Evolutionary conservation across 371 early-diverging fungal genomes (phyloP), one percentile per base, ranked within the genome.

Genomic region (Mortierella sp.): DNA sequence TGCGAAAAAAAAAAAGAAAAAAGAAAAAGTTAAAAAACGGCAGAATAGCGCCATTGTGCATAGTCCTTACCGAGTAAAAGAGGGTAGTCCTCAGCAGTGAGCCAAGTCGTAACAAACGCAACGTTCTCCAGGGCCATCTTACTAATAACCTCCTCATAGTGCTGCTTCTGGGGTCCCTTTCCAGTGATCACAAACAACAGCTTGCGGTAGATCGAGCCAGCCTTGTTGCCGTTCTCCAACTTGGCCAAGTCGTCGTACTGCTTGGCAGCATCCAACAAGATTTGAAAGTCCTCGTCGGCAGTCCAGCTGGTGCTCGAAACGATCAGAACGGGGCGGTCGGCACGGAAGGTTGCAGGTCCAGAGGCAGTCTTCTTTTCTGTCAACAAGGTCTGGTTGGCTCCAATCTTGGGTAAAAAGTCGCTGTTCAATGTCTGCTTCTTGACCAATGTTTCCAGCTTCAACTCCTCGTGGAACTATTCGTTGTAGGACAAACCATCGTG

Each of bases 261-360:
- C 63, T 89, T 87, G 16, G 96, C 86, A 0, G 97, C 97, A 2
- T 93, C 90, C 43, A 97, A 87, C 72, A 99, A 86, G 6, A 98
- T 78, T 18, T 90, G 89, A 86, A 99, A 97, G 83, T 98, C 98
- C 81, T 99, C 99, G 87, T 98, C 99, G 49, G 95, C 95, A 0
- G 99, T 99, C 98, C 98, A 99, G 79, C 95, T 95, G n/a, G 98
- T 98, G 80, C 95, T 94, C 77, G 95, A 96, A 7, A 98, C 95
- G 71, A 98, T 87, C 73, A 98, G 82, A 71, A 91, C 90, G 1
- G 95, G 95, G 60, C 96, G 90, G 74, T 91, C 90, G 12, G 76
- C 77, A 68, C 92, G 89, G 77, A 88, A 90, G 35, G 82, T 74
- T 5, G 78, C 75, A 7, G 81, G 77, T 18, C 80, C 81, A 24